A percentile compares a stretch with the other conserved stretches of the same genome.
Evolutionary conservation across 2,329 filamentous ascomycete species (phyloP).

Genomic region (Exophiala phaeomuriformis): DNA sequence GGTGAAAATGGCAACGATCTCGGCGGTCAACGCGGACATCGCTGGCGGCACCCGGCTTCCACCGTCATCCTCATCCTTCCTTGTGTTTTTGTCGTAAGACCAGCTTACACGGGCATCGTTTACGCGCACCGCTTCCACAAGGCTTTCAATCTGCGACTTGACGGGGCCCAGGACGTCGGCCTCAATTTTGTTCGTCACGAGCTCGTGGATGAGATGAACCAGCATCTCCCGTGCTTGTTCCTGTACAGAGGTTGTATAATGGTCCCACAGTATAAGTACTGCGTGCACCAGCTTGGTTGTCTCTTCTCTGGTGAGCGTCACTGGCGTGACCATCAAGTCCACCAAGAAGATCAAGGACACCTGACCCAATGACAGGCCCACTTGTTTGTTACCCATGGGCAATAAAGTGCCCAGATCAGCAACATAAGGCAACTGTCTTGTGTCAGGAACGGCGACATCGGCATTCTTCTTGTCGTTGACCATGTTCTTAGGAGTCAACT

Average conservation of each 20-base stretch:
- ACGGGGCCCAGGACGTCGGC: slow-evolving; percentile 61
- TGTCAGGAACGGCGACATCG: slow-evolving; percentile 52
- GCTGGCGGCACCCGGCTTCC: slow-evolving; percentile 74
- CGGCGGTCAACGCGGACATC: slow-evolving; percentile 76
- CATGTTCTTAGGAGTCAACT: slow-evolving; percentile 95
- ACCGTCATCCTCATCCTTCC: slow-evolving; percentile 62
- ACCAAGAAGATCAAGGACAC: slow-evolving; percentile 88
- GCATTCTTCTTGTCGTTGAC: slow-evolving; percentile 78
- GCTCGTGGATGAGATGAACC: slow-evolving; percentile 91
- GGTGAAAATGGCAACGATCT: slow-evolving; percentile 79
- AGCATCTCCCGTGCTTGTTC: slow-evolving; percentile 97
- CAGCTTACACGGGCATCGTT: slow-evolving; percentile 82
- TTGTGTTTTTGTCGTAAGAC: slow-evolving; percentile 89
- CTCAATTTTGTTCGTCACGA: slow-evolving; percentile 73
- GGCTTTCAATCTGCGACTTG: slow-evolving; percentile 71
- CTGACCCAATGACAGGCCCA: slow-evolving; percentile 83
- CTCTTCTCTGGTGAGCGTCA: slow-evolving; percentile 69
- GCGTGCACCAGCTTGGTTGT: slow-evolving; percentile 84
- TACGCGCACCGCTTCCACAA: slow-evolving; percentile 78
- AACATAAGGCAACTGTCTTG: slow-evolving; percentile 73
- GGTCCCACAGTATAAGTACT: slow-evolving; percentile 91
- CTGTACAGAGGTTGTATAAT: slow-evolving; percentile 89
- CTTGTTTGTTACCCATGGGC: slow-evolving; percentile 82
- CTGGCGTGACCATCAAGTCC: slow-evolving; percentile 89
- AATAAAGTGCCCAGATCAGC: slow-evolving; percentile 73